These are phyloP conservation scores for Eucalyptus urophylla DNA, from an alignment of 345 rosid species.

Conservation along the genomic window DNA sequence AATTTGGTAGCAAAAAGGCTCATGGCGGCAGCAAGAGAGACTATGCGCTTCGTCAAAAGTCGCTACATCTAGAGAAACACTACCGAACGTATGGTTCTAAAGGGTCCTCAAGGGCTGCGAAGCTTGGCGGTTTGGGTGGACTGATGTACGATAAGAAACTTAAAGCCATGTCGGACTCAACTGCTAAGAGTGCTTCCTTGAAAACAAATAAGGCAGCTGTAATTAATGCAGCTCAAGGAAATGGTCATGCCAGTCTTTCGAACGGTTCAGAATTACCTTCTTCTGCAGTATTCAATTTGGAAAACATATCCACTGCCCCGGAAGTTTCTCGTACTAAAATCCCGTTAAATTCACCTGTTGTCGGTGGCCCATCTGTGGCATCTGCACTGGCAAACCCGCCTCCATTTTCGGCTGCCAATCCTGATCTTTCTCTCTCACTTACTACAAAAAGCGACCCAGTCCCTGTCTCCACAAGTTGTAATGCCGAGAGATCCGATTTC, in stretches of 20 bases:
- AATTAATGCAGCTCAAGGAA: slow-evolving; percentile 31
- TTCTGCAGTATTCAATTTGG: slow-evolving; percentile 14
- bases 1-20: slow-evolving; percentile 45
- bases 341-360: slow-evolving; percentile 2
- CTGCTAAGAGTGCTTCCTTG: slow-evolving; percentile 33
- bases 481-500: slow-evolving; percentile 11
- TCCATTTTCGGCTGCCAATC: slow-evolving; percentile 26
- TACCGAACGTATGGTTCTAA: slow-evolving; percentile 45
- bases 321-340: slow-evolving; percentile 10
- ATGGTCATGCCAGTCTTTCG: slow-evolving; percentile 9
- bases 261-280: slow-evolving; percentile 7
- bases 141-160: slow-evolving; percentile 44
- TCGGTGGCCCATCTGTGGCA: slow-evolving; percentile 1
- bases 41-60: slow-evolving; percentile 54
- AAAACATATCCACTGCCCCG: slow-evolving; percentile 7
- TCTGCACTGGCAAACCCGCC: slow-evolving; percentile 11
- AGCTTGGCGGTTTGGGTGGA: slow-evolving; percentile 43
- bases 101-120: slow-evolving; percentile 42
- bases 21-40: slow-evolving; percentile 60
- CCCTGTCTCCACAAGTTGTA: slow-evolving; percentile 18
- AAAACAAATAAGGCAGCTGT: slow-evolving; percentile 33
- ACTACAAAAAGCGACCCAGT: slow-evolving; percentile 23
- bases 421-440: slow-evolving; percentile 57
- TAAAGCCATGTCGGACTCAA: slow-evolving; percentile 37
- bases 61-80: slow-evolving; percentile 56